phyloP scores from a whole-genome alignment of 345 rosid species.

The Populus tremula region DNA sequence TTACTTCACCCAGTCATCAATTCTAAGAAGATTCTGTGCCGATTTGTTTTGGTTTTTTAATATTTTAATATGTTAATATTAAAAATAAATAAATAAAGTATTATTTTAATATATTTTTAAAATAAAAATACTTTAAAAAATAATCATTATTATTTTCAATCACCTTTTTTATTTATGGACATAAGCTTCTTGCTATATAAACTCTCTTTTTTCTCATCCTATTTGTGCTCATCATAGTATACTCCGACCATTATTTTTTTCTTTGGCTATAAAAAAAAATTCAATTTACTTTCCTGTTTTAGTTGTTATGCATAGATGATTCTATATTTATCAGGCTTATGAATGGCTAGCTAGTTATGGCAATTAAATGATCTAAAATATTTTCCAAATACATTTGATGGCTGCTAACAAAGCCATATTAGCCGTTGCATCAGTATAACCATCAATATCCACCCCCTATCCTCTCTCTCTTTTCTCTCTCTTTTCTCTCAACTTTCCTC shows the following conservation, averaged over 20 bases:
- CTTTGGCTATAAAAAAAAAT: too few relatives aligned
- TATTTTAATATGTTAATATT: too few relatives aligned
- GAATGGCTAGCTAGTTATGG: not conserved
- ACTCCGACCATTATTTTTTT: too few relatives aligned
- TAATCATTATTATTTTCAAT: fast-evolving
- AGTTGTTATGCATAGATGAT: not conserved
- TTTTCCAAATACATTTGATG: slow-evolving; percentile 8
- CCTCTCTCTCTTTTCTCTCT: slow-evolving; percentile 10
- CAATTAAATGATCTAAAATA: not conserved
- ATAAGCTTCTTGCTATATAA: too few relatives aligned
- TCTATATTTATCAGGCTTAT: not conserved
- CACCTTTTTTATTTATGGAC: too few relatives aligned
- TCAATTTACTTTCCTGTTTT: not conserved
- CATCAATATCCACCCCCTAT: slow-evolving; percentile 15
- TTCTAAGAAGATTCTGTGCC: too few relatives aligned
- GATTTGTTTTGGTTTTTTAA: too few relatives aligned
- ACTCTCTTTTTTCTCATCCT: too few relatives aligned
- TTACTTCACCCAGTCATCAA: slow-evolving; percentile 10
- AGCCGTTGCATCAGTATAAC: slow-evolving; percentile 23
- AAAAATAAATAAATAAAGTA: too few relatives aligned
- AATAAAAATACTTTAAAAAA: too few relatives aligned
- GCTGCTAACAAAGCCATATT: slow-evolving; percentile 33
- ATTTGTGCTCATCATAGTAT: too few relatives aligned
- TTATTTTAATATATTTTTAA: too few relatives aligned
- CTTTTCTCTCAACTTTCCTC: not conserved